These are phyloP conservation scores for Saksenaea vasiformis DNA, from an alignment of 371 early-diverging fungal genomes.

Conservation along the genomic window DNA sequence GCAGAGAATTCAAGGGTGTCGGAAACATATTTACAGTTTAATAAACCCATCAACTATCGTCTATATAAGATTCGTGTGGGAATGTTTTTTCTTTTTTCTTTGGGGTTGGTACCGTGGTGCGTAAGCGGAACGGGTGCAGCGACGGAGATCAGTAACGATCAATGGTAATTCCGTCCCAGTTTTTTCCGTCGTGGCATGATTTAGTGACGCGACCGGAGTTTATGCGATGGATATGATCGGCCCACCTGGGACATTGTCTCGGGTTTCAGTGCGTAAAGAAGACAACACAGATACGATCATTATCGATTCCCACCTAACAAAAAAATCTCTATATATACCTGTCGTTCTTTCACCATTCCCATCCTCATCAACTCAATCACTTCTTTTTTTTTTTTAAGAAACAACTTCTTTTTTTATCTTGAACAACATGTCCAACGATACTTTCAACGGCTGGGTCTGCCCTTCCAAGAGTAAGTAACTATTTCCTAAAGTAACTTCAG, in stretches of 20 bases:
- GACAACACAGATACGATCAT: not conserved
- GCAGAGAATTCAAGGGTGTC: no score
- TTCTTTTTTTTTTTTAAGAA: not conserved
- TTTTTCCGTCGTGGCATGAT: constrained; percentile 5
- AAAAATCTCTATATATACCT: not conserved
- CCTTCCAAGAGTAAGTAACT: constrained; percentile 2
- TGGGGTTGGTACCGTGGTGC: not conserved
- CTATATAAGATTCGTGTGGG: not conserved
- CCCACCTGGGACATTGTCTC: constrained; percentile 2
- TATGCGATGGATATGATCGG: not conserved
- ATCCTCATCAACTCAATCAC: not conserved
- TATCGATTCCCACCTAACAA: not conserved
- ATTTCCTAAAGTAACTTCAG: not conserved
- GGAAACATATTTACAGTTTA: no score
- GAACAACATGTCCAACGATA: not conserved
- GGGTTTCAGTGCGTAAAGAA: not conserved
- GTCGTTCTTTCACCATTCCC: no score
- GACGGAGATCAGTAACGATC: not conserved
- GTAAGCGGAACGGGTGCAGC: not conserved
- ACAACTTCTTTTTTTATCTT: not conserved
- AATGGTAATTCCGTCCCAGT: not conserved
- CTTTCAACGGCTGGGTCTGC: constrained; percentile 3
- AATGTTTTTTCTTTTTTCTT: not conserved
- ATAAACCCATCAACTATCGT: no score
- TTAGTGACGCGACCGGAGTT: not conserved